Evolutionary conservation across 805 yeast species (phyloP).

Genomic region (Candida methanosorbosa): DNA sequence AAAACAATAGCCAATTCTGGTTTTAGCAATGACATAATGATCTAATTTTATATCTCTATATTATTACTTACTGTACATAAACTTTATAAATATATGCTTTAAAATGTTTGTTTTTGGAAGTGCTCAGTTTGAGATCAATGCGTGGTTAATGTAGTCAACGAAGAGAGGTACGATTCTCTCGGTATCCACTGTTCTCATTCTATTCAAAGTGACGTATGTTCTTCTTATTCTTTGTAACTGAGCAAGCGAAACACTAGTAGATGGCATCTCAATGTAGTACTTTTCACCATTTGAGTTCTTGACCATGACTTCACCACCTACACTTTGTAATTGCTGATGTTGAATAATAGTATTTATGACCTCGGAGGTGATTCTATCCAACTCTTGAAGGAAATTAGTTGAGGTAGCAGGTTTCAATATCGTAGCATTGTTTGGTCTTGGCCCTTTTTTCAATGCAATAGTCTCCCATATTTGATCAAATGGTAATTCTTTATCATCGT

Average conservation of each 20-base stretch:
- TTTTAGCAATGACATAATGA: too few relatives aligned
- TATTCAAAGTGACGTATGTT: conserved; percentile 72
- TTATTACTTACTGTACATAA: background rate
- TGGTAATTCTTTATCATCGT: conserved; percentile 47
- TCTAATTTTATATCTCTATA: too few relatives aligned
- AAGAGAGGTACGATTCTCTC: conserved; percentile 65
- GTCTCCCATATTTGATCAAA: conserved; percentile 61
- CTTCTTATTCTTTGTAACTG: conserved; percentile 79
- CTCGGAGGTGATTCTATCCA: conserved; percentile 62
- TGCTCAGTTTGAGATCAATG: conserved; percentile 31
- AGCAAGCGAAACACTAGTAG: conserved; percentile 50
- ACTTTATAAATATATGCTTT: background rate
- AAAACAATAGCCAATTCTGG: too few relatives aligned
- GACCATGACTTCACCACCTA: conserved; percentile 43
- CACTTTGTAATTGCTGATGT: conserved; percentile 42
- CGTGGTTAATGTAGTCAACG: conserved; percentile 66
- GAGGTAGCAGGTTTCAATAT: conserved; percentile 72
- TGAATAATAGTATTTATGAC: conserved; percentile 57
- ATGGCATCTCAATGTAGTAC: conserved; percentile 45
- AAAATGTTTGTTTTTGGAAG: background rate
- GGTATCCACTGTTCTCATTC: conserved; percentile 65
- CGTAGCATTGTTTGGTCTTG: conserved; percentile 82
- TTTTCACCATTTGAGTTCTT: conserved; percentile 22
- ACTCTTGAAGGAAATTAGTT: conserved; percentile 64
- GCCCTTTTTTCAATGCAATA: conserved; percentile 48